Base-by-base conservation (phyloP, 208 protist species). In the Trypanosoma avium region DNA sequence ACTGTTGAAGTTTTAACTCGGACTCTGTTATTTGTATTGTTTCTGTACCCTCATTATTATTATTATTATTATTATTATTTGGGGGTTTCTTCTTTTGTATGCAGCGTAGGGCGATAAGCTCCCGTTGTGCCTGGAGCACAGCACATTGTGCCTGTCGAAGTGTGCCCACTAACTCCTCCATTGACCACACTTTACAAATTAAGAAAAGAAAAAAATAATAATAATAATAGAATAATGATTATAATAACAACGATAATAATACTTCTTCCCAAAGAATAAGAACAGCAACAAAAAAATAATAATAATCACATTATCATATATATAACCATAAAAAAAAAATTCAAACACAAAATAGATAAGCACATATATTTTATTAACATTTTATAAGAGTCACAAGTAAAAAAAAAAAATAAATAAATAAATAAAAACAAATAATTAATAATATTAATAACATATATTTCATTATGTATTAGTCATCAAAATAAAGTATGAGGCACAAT, bases 101-200 rank as follows among this genome's bases (percentile, higher is more conserved):
- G 21, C 53, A 26, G 2, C 66, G 66, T 12, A 88, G 64, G 22
- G 67, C 47, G 9, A 62, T 71, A 22, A 82, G 63, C 35, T 84
- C 77, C 4, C 59, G 45, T 22, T 77, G 74, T 32, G 69, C 74
- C 27, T 76, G 55, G 12, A 79, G 49, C 24, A 88, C 67, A 15
- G 70, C 73, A 0, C 59, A 68, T 38, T 82, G 77, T 3, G 77
- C 74, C 53, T 69, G 61, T 53, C 78, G 56, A 55, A 88, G 52
- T 0, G 66, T 65, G 21, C 69, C 66, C 32, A 66, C 35, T n/a
- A 88, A 43, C 43, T 61, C 64, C 46, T 88, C 81, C 81, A 88
- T 88, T 24, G 60, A 53, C 30, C 26, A 24, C 46, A 36, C 52
- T 57, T 24, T 6, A 61, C 47, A 1, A 24, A 30, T 9, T 52